These are phyloP conservation scores for Euphrasia arctica DNA, from an alignment of 305 asterid species.

Conservation along the genomic window DNA sequence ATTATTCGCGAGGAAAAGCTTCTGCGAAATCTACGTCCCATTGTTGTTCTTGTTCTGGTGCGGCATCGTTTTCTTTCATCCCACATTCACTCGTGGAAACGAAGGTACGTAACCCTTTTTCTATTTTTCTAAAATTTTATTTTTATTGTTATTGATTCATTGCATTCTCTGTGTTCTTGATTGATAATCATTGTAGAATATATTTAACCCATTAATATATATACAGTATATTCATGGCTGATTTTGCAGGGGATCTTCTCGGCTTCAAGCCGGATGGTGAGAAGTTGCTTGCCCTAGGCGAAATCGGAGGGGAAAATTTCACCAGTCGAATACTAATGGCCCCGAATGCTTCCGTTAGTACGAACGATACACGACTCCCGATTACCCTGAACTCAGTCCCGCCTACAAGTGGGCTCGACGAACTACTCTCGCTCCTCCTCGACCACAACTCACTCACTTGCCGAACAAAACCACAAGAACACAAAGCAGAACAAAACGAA, in stretches of 20 bases:
- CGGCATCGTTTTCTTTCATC: conserved; percentile 42
- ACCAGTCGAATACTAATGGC: conserved; percentile 29
- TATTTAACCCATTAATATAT: no score
- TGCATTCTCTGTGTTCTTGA: neutral
- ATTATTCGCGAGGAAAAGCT: conserved; percentile 30
- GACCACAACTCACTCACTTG: conserved; percentile 51
- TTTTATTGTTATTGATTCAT: neutral
- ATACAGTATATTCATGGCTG: conserved; percentile 13
- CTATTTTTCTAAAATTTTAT: neutral
- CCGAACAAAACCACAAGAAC: conserved; percentile 34
- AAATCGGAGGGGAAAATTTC: conserved; percentile 34
- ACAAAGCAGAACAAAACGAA: conserved; percentile 34
- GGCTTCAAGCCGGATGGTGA: conserved; percentile 32
- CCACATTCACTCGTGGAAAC: conserved; percentile 57
- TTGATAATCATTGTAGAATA: neutral
- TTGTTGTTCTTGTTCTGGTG: conserved; percentile 62
- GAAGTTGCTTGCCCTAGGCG: conserved; percentile 33
- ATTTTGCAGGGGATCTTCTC: conserved; percentile 55
- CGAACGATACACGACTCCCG: conserved; percentile 22
- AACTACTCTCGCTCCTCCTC: conserved; percentile 45
- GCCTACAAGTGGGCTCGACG: conserved; percentile 49
- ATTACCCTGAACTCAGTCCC: conserved; percentile 32
- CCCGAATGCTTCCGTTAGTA: conserved; percentile 35
- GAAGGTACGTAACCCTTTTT: conserved; percentile 42
- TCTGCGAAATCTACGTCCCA: conserved; percentile 44